Conservation (phyloP, 2,329 filamentous ascomycete species). For the Zymoseptoria pseudotritici region DNA sequence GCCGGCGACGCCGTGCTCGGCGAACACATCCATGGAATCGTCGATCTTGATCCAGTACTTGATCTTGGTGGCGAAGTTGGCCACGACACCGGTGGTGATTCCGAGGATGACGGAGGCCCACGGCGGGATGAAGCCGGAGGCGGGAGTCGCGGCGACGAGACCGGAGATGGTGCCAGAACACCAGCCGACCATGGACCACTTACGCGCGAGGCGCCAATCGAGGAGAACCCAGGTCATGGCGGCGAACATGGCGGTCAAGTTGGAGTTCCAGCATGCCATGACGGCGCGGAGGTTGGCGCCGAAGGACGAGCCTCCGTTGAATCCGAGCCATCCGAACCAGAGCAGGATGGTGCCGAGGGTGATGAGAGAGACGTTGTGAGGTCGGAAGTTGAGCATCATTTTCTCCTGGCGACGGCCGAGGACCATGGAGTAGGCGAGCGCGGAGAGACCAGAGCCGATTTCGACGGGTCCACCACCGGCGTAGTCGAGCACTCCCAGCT, state of each 20-base stretch:
- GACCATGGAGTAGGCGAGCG: conserved; percentile 90
- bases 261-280: conserved; percentile 98
- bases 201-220: conserved; percentile 87
- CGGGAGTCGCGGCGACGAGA: conserved; percentile 79
- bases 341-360: conserved; percentile 91
- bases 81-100: conserved; percentile 57
- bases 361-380: conserved; percentile 96
- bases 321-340: conserved; percentile 98
- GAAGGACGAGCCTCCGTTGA: conserved; percentile 96
- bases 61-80: conserved; percentile 82
- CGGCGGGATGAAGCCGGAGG: conserved; percentile 68
- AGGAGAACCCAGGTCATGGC: conserved; percentile 91
- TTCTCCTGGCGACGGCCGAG: conserved; percentile 94
- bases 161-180: conserved; percentile 83
- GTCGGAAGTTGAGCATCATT: conserved; percentile 99
- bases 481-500: conserved; percentile 90
- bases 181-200: conserved; percentile 93
- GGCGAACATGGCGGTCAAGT: conserved; percentile 84
- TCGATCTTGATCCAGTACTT: conserved; percentile 73
- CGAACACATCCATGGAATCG: conserved; percentile 84
- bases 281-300: conserved; percentile 71
- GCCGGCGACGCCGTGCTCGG: conserved; percentile 78
- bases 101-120: conserved; percentile 57
- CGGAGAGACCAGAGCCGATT: conserved; percentile 87
- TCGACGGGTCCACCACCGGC: conserved; percentile 96